Evolutionary conservation across 352 stramenopile genomes (phyloP), one percentile per base, ranked within the genome.

Genomic region (Phytopythium delawarense): DNA sequence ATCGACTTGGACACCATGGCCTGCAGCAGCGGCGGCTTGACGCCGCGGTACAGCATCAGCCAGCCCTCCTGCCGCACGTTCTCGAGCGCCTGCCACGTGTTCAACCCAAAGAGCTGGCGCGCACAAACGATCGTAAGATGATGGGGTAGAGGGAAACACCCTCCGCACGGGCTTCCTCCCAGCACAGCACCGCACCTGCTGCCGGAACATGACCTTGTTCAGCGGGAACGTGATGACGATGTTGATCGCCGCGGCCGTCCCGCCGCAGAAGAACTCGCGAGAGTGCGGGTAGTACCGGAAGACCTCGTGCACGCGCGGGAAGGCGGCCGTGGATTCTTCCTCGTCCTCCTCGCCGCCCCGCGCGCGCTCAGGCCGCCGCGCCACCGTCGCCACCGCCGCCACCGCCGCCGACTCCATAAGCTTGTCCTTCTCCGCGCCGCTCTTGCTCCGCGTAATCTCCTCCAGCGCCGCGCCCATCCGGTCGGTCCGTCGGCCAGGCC

Each of bases 131-230:
- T 18, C 8, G 49, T 50, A 58, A 3, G 1, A 39, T 21, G 7
- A 3, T 46, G n/a, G 49, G 40, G 32, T 20, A 28, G 12, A 12
- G 12, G 4, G 8, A 25, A 30, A 28, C 25, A 28, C 25, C 25
- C 25, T 28, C 25, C 25, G 25, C 25, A 28, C 25, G 25, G 25
- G 25, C 25, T 28, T 28, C 25, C 25, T 28, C 25, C 39, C 21
- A 39, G 4, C 28, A 16, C 23, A 35, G 1, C 7, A 18, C 32
- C 40, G n/a, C 76, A 89, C 87, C 83, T 96, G 87, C 59, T 96
- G 87, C 12, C 88, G 82, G 63, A 96, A 96, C 87, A 96, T 96
- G 63, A 96, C 68, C 71, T 96, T 96, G 69, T 96, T 96, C 42
- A 82, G 81, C 35, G 84, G 75, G 66, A 96, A 96, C 7, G 88